Evolutionary conservation across 1,284 basidiomycete genomes (phyloP), one percentile per base, ranked within the genome.

Genomic region (Ustilago nuda): DNA sequence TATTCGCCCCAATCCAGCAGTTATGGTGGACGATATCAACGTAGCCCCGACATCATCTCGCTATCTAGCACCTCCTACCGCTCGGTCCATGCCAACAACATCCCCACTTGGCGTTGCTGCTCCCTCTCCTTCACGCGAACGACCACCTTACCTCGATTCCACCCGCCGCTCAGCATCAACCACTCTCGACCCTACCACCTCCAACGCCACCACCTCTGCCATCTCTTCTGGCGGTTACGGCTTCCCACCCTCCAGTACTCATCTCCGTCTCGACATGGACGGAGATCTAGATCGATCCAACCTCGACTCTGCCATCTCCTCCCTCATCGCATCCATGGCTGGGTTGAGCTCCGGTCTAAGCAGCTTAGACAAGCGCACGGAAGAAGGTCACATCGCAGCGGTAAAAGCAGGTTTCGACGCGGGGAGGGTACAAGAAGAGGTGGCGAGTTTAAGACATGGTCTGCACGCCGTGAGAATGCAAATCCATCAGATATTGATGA

Each of bases 391-490:
- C 54, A 62, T 79, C 12, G 72, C 70, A 13, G 66, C 69, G 0
- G 61, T 77, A 12, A 66, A 70, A 51, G 72, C 73, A 3, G 67
- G 72, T 17, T 77, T 81, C 55, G 79, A 81, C 32, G 67, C 69
- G 0, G 71, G 70, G 0, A 57, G 79, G 23, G 77, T 79, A 9
- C 75, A 70, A 37, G 79, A 81, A 30, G 79, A 81, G 45, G 59
- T 79, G 17, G 71, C 66, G 4, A 77, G 67, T 55, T 41, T 79
- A 32, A 33, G 77, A 55, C 79, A 81, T 33, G 77, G 59, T 1
- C 55, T 81, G 51, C 79, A 79, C 33, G 72, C 79, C 4, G 57
- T 81, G 2, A 19, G 79, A n/a, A 70, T 81, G 67, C 76, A 78
- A 56, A 76, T 79, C 30, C 76, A 78, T 55, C 72, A 76, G 50